Conservation (phyloP, 2,329 filamentous ascomycete species). For the Pyricularia grisea region DNA sequence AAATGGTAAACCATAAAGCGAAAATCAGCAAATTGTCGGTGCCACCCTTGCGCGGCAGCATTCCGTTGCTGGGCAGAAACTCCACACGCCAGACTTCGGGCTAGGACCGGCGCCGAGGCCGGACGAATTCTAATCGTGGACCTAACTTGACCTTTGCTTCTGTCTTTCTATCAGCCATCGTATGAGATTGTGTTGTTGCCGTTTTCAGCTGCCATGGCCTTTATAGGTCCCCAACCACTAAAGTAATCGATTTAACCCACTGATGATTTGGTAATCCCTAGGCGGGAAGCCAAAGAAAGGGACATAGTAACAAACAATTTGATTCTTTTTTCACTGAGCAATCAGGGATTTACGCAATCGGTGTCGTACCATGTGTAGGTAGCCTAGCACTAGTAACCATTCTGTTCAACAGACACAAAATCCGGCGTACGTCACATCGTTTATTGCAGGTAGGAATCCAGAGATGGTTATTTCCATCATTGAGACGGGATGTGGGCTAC, state of each 20-base stretch:
- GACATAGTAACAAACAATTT: neutral
- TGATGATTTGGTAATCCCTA: neutral
- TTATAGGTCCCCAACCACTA: neutral
- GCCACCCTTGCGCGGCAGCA: neutral
- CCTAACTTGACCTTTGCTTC: neutral
- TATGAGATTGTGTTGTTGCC: neutral
- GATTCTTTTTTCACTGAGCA: too few relatives aligned
- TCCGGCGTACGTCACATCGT: neutral
- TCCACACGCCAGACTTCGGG: neutral
- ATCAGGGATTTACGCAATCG: too few relatives aligned
- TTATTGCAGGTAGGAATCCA: too few relatives aligned
- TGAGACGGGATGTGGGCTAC: too few relatives aligned
- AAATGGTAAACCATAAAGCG: neutral
- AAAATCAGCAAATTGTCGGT: neutral
- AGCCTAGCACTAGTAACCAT: neutral
- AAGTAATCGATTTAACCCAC: neutral
- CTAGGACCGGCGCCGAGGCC: neutral
- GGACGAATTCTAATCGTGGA: neutral
- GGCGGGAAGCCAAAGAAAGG: neutral
- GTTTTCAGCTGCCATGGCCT: neutral
- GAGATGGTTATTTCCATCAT: too few relatives aligned
- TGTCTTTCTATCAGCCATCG: neutral
- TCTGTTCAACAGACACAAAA: neutral
- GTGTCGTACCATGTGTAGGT: too few relatives aligned
- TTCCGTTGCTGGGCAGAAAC: neutral